Base-by-base conservation (phyloP, 176 grass and related monocot species). In the Cymbopogon citratus region DNA sequence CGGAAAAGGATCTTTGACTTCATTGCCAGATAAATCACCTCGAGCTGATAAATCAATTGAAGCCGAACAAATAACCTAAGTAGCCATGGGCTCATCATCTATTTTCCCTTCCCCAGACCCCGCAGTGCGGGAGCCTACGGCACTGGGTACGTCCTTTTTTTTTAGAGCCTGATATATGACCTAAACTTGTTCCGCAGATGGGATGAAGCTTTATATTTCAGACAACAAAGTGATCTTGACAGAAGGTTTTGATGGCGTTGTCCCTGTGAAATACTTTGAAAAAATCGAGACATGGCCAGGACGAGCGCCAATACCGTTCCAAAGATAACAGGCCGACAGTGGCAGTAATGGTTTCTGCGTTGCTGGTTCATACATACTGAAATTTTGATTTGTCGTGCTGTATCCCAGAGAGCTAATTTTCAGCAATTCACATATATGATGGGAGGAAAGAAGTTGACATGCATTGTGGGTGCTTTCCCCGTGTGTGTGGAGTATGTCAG, bases 191-290 rank as follows among this genome's bases (percentile, higher is more conserved):
- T 45, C 71, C 19, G 16, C 75, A 97, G 92, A 92, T 74, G 92
- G 95, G 81, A 92, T 92, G 86, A 94, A 94, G 86, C 69, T 97
- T 33, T 91, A 87, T 70, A 73, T 93, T 63, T 93, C 91, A 33
- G 95, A 94, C 54, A 94, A 94, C 70, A 86, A 91, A 51, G 95
- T 98, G 64, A 98, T 94, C 8, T 59, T 94, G 27, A 98, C 92
- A 0, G 92, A 92, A 80, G 92, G 95, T 28, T 92, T 94, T 36
- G 81, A 91, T 73, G 92, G 88, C 3, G 12, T 86, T 1, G 81
- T 92, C 36, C 90, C 95, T 44, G 88, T 92, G 31, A 91, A 86
- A 80, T 98, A 92, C 77, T 86, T 94, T 2, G 86, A 90, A 72
- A 94, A 87, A 83, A 89, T 98, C 2, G 92, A 98, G 3, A 92